Base-by-base conservation (phyloP, 441 rosid genomes). In the Syzygium syzygioides region DNA sequence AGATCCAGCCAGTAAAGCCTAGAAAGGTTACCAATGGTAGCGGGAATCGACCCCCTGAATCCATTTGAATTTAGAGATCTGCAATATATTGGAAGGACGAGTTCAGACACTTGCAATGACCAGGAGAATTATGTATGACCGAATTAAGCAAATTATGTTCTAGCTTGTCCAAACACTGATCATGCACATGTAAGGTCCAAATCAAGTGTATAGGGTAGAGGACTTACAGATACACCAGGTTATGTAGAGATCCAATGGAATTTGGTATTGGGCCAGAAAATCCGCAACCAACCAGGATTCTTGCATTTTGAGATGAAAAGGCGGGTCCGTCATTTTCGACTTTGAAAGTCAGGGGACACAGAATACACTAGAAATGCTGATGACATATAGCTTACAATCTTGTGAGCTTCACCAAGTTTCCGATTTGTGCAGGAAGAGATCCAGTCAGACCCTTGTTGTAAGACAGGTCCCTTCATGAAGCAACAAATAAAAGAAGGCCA, bases 1-100 rank as follows among this genome's bases (percentile, higher is more conserved):
- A 98, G 91, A 91, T 98, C 99, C 48, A 98, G 90, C 99, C 95
- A 96, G 91, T 91, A 90, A 32, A 98, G 97, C 0, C 88, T 93
- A 4, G 93, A 60, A 86, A 98, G 93, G 55, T 88, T 93, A 23
- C 99, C 99, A 23, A 97, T 92, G 71, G 99, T 92, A 9, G 95
- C 90, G 0, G 99, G 99, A 76, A 98, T 95, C 57, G 12, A 15
- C 62, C 99, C 99, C 57, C 13, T 92, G 88, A 98, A 96, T 80
- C 90, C 19, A 90, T 98, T 98, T 1, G 92, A 92, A 91, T 96
- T 96, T 55, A 97, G 87, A 86, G 98, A 95, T 90, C 99, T 98
- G 94, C 90, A 89, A 50, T 55, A 68, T 85, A 89, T 12, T 79
- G 76, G 68, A 84, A 68, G n/a, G 85, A 53, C 56, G 83, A 87